Conservation (phyloP, 139 green algal genomes). For the Micromonas pusilla region DNA sequence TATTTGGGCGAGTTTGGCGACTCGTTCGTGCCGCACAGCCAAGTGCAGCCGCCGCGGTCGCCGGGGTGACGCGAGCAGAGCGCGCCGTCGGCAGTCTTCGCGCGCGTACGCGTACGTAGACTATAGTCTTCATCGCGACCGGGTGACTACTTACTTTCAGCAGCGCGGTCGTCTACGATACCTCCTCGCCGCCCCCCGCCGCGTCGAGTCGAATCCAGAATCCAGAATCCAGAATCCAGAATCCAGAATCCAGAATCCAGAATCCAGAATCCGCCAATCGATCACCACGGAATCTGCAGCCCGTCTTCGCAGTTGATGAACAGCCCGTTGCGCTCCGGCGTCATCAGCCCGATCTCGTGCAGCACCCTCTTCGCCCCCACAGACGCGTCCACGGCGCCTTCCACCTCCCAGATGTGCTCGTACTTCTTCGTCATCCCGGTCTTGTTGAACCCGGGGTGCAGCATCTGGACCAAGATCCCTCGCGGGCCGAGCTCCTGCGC, state of each 20-base stretch:
- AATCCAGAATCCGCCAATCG: not conserved
- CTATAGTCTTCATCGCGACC: no score
- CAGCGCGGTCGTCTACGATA: no score
- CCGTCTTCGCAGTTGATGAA: constrained; percentile 46
- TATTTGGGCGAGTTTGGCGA: no score
- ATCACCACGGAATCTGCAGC: constrained; percentile 37
- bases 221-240: not conserved
- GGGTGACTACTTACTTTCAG: no score
- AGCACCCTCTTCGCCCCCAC: constrained; percentile 37
- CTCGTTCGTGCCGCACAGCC: no score
- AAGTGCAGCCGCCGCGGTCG: no score
- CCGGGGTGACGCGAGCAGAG: no score
- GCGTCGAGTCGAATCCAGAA: not conserved
- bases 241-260: not conserved
- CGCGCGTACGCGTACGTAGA: no score
- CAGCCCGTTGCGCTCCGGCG: constrained; percentile 21
- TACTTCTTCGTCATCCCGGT: constrained; percentile 43
- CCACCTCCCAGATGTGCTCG: constrained; percentile 38
- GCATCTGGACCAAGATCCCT: constrained; percentile 28
- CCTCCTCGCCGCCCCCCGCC: no score
- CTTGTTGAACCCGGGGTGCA: constrained; percentile 40
- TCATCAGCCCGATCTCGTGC: constrained; percentile 34
- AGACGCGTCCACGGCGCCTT: constrained; percentile 34
- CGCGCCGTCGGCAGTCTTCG: no score
- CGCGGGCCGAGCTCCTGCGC: constrained; percentile 35